Conservation (phyloP, 2,329 filamentous ascomycete genomes). For the Periconia macrospinosa region DNA sequence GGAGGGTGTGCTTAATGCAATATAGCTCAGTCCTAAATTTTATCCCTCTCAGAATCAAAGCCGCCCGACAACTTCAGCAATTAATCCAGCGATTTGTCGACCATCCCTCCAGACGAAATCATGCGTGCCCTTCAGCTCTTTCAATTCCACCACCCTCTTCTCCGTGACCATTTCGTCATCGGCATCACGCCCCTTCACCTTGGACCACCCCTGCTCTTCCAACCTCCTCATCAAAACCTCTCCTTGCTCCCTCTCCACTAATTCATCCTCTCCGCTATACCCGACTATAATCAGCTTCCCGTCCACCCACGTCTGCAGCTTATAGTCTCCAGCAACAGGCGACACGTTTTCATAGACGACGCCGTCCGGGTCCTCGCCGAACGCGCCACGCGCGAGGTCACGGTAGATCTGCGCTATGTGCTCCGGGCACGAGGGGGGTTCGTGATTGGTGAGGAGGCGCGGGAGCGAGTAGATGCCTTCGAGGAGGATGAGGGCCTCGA, state of each 20-base stretch:
- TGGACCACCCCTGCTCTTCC: conserved; percentile 46
- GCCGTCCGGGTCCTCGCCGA: conserved; percentile 53
- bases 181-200: conserved; percentile 25
- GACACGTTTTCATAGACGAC: conserved; percentile 45
- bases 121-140: conserved; percentile 61
- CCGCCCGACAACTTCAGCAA: conserved; percentile 22
- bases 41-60: not conserved
- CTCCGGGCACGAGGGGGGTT: conserved; percentile 28
- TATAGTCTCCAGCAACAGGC: conserved; percentile 54
- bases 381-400: conserved; percentile 62
- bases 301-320: conserved; percentile 41
- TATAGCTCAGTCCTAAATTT: not conserved
- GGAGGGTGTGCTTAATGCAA: not conserved
- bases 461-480: conserved; percentile 69
- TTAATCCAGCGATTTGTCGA: conserved; percentile 54
- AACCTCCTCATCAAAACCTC: conserved; percentile 59
- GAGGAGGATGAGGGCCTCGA: conserved; percentile 61
- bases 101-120: conserved; percentile 67
- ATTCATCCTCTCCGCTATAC: conserved; percentile 51
- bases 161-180: conserved; percentile 27
- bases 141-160: conserved; percentile 38
- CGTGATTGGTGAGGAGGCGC: conserved; percentile 52
- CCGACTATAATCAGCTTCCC: conserved; percentile 46
- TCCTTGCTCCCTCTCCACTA: conserved; percentile 60
- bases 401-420: conserved; percentile 55